Evolutionary conservation across 169 alveolate species (phyloP), one percentile per base, ranked within the genome.

Genomic region (Prorocentrum cordatum): DNA sequence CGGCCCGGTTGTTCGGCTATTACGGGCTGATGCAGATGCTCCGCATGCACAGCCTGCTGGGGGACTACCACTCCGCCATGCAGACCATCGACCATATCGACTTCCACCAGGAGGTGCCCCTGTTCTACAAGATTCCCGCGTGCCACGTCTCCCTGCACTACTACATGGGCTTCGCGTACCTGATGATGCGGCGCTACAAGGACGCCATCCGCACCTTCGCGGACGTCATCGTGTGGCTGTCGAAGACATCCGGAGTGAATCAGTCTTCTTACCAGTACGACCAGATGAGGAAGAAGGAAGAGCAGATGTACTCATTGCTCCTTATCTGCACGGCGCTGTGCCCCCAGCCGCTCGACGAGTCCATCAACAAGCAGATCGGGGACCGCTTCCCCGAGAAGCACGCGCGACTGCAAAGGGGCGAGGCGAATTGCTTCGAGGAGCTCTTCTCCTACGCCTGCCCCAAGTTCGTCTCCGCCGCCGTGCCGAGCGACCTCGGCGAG

Each of bases 121-220:
- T 82, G 59, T 82, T 82, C 68, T 82, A 82, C 38, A 59, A 70
- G 39, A 82, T 82, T 35, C 91, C 91, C 2, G 91, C 91, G 2
- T 82, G 91, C 54, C 91, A 82, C 67, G 91, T 82, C 62, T 62
- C 91, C 3, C 72, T 82, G 39, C 64, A 62, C 50, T 82, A 82
- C 80, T 82, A 82, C 91, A 70, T 82, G 79, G 91, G 91, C 80
- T 82, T 82, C 45, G 91, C 91, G 80, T 64, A 42, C 16, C n/a
- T 42, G 54, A 42, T 42, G 54, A 9, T 42, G 54, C 54, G 54
- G 54, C 9, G 54, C n/a, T 54, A 14, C 26, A 6, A 10, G n/a
- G 66, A 54, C 29, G 66, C 31, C 6, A 22, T 70, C 27, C 79
- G 91, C 7, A 82, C 91, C 54, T 82, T 82, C 58, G 50, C 29